Percentiles rank a stretch among this genome's conserved stretches.
Evolutionary conservation across 2,329 filamentous ascomycete genomes (phyloP).

Genomic region (Ophiostoma quercus): DNA sequence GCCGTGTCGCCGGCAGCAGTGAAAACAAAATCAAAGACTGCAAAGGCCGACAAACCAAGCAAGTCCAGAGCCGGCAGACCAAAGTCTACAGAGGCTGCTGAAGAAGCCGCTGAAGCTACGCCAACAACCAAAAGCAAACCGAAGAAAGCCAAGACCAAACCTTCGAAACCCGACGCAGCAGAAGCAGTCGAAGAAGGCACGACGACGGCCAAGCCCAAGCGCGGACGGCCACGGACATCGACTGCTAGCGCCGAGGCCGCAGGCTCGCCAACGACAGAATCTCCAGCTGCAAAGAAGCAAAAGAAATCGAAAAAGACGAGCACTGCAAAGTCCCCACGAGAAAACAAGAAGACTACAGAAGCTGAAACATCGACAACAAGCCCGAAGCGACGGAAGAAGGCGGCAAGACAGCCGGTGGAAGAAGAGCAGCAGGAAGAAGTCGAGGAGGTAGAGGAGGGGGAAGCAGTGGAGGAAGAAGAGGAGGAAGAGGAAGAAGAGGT

Average conservation of each 20-base stretch:
- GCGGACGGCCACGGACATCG: conserved; percentile 9
- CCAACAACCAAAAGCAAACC: neutral
- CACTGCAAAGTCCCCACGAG: neutral
- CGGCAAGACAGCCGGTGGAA: neutral
- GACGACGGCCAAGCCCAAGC: neutral
- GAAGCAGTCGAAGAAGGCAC: neutral
- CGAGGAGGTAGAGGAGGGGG: neutral
- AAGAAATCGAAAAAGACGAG: conserved; percentile 7
- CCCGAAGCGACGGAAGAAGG: neutral
- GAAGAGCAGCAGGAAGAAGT: neutral
- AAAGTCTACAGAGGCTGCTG: neutral
- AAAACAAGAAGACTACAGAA: neutral
- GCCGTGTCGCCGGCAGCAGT: neutral
- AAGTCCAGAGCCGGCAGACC: conserved; percentile 1
- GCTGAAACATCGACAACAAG: neutral
- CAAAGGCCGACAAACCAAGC: neutral
- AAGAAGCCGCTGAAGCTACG: neutral
- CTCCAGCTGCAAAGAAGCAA: neutral
- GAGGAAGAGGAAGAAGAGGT: neutral
- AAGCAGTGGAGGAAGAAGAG: neutral
- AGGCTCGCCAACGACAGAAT: neutral
- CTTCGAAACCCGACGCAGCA: neutral
- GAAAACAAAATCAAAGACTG: neutral
- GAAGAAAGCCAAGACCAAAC: conserved; percentile 12
- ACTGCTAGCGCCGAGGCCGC: neutral